Base-by-base conservation (phyloP, 2,329 filamentous ascomycete genomes). In the Cercospora beticola region DNA sequence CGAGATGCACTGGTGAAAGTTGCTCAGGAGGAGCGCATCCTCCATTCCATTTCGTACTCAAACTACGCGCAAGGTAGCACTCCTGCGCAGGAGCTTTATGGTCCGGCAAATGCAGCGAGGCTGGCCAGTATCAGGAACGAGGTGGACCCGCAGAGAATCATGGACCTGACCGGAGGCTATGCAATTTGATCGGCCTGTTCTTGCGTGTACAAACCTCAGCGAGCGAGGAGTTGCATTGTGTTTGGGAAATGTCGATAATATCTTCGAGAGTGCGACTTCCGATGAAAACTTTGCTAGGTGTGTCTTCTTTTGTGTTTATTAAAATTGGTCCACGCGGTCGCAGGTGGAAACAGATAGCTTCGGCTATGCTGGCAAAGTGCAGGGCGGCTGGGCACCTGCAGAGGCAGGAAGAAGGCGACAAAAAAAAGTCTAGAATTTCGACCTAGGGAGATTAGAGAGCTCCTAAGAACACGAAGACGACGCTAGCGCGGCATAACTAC, bases 151-250 rank as follows among this genome's bases (percentile, higher is more conserved):
- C n/a, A 43, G 8, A 64, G 49, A 31, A 49, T 57, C 16, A 64
- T 64, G 62, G 62, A 64, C 14, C 33, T 64, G 31, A 64, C 49
- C 6, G 62, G 62, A 12, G 62, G 62, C 3, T 64, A 56, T 43
- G 28, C 9, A 21, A 23, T 64, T 16, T 64, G 62, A 64, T 36
- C 49, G 49, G 49, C 21, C 14, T 28, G 1, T 28, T 16, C 4
- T 28, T 28, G 23, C 7, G 12, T 16, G 7, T 14, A 16, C 9
- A 8, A 14, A n/a, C 28, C 21, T 3, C 23, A 54, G 23, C 23
- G 49, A 16, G 9, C 18, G 14, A 28, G 49, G n/a, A n/a, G 14
- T 16, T 36, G 36, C 2, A 14, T 40, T n/a, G 36, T 40, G 4
- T 5, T n/a, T n/a, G 5, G 12, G 36, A 14, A 14, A 16, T n/a